Conservation (phyloP, 495 filamentous ascomycete species). For the Lasiosphaeria miniovina region DNA sequence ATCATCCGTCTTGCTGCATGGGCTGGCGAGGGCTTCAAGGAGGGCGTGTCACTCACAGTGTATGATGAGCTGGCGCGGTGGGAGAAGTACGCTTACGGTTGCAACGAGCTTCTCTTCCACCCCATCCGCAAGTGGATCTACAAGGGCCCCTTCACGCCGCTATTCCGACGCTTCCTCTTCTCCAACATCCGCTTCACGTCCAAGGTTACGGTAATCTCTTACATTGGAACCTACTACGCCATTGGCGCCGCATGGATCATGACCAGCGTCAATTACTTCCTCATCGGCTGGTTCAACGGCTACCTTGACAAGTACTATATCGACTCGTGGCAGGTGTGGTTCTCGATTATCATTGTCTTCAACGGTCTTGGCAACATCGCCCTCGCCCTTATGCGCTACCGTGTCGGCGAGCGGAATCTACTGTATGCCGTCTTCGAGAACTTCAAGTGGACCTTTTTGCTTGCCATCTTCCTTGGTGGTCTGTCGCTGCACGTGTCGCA, state of each 20-base stretch:
- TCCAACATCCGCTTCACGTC: constrained; percentile 73
- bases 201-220: constrained; percentile 77
- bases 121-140: constrained; percentile 63
- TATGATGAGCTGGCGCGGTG: constrained; percentile 81
- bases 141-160: constrained; percentile 67
- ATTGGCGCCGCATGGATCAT: constrained; percentile 77
- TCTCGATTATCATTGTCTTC: constrained; percentile 69
- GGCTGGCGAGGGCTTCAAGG: constrained; percentile 74
- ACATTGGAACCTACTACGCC: constrained; percentile 86
- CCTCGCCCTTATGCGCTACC: constrained; percentile 64
- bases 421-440: constrained; percentile 60
- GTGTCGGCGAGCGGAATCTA: constrained; percentile 57
- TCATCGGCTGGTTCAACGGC: constrained; percentile 72
- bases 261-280: constrained; percentile 74
- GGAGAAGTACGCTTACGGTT: constrained; percentile 89
- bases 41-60: constrained; percentile 79
- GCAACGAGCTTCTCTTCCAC: constrained; percentile 78
- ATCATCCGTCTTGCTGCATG: constrained; percentile 72
- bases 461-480: constrained; percentile 68
- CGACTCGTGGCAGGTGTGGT: constrained; percentile 73
- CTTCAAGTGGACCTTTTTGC: constrained; percentile 69
- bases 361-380: constrained; percentile 66
- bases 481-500: constrained; percentile 67
- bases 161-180: constrained; percentile 68
- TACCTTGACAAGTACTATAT: constrained; percentile 74